Percentiles rank a stretch among this genome's conserved stretches.
phyloP scores from a whole-genome alignment of 176 grass and related monocot species.

The Musa itinerans region DNA sequence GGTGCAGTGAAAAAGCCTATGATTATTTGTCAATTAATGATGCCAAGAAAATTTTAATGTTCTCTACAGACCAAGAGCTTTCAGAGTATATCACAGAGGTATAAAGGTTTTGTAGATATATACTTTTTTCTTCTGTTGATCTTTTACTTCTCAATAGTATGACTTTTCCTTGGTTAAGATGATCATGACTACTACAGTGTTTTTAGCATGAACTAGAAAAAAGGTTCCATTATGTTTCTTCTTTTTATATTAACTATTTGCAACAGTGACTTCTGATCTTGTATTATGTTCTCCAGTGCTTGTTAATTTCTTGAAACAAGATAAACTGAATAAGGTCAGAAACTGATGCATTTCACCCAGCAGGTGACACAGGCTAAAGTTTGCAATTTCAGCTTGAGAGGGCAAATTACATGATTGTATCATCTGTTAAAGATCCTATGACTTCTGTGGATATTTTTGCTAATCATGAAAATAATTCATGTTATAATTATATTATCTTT shows the following conservation, averaged over 20 bases:
- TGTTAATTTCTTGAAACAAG: neutral
- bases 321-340: neutral
- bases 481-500: neutral
- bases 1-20: slow-evolving; percentile 65
- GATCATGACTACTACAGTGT: too few species aligned
- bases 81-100: slow-evolving; percentile 64
- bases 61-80: slow-evolving; percentile 61
- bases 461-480: neutral
- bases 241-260: neutral
- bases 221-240: neutral
- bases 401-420: too few species aligned
- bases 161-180: too few species aligned
- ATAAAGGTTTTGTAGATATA: neutral
- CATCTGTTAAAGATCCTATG: too few species aligned
- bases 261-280: neutral
- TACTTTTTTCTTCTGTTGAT: too few species aligned
- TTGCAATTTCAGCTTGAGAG: neutral
- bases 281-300: neutral
- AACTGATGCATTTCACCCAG: neutral
- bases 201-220: too few species aligned
- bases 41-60: slow-evolving; percentile 62
- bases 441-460: too few species aligned
- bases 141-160: too few species aligned
- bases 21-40: slow-evolving; percentile 52
- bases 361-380: neutral